phyloP scores from a whole-genome alignment of 495 filamentous ascomycete genomes.

The Pseudomonodictys pantanalensis region DNA sequence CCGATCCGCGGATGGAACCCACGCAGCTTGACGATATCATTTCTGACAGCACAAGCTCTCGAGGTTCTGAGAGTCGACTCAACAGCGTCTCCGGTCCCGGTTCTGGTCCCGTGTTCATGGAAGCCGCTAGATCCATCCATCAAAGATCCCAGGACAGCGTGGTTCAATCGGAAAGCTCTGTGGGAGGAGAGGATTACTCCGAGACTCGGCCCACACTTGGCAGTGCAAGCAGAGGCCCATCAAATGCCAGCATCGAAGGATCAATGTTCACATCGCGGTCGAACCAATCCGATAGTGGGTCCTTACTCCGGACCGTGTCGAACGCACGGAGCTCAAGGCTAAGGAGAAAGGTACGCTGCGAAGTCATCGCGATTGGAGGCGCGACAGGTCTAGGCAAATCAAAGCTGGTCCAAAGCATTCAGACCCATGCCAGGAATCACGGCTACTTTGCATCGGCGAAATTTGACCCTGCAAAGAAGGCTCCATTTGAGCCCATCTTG shows the following conservation, averaged over 20 bases:
- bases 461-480: conserved; percentile 75
- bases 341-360: conserved; percentile 65
- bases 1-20: conserved; percentile 26
- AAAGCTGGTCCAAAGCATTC: conserved; percentile 72
- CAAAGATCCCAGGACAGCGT: conserved; percentile 26
- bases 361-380: conserved; percentile 75
- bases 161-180: conserved; percentile 18
- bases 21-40: conserved; percentile 34
- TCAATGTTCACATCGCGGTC: conserved; percentile 16
- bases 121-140: conserved; percentile 16
- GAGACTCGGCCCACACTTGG: conserved; percentile 10
- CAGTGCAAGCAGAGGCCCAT: conserved; percentile 11
- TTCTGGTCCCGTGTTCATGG: conserved; percentile 12
- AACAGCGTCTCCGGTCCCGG: conserved; percentile 14
- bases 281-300: conserved; percentile 16
- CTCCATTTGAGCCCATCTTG: conserved; percentile 80
- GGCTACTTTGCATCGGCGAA: conserved; percentile 84
- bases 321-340: conserved; percentile 50
- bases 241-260: conserved; percentile 23
- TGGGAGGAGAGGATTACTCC: background rate
- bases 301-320: conserved; percentile 39
- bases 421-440: conserved; percentile 65
- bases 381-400: conserved; percentile 80
- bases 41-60: conserved; percentile 36
- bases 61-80: conserved; percentile 29